A percentile compares a stretch with the other conserved stretches of the same genome.
These are phyloP conservation scores for Cercospora canescens DNA, from an alignment of 2,329 filamentous ascomycete species.

Conservation along the genomic window DNA sequence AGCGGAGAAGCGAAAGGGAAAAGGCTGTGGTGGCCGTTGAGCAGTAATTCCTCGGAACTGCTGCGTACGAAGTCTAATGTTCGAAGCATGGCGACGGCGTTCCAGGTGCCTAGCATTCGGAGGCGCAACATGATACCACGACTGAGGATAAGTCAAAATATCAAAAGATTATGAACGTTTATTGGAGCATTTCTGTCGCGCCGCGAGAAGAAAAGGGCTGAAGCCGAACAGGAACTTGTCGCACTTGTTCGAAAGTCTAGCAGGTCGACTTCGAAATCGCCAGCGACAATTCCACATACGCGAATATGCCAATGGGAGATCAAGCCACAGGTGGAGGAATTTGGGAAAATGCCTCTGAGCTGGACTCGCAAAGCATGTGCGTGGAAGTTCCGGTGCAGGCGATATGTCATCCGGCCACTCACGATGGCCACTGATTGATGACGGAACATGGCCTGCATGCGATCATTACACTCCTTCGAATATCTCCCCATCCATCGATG, in stretches of 20 bases:
- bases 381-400: background rate
- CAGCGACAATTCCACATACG: too few species aligned
- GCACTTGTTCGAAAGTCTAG: too few species aligned
- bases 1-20: slow-evolving; percentile 77
- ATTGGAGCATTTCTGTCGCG: too few species aligned
- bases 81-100: slow-evolving; percentile 19
- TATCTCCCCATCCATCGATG: background rate
- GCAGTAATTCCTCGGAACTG: slow-evolving; percentile 42
- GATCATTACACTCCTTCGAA: background rate
- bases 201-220: too few species aligned
- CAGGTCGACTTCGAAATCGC: too few species aligned
- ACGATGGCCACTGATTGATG: background rate
- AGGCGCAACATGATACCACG: slow-evolving; percentile 9
- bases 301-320: too few species aligned
- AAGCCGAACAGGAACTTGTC: too few species aligned
- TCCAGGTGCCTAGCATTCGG: slow-evolving; percentile 1
- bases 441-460: background rate
- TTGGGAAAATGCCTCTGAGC: background rate
- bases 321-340: background rate
- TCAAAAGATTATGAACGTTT: background rate
- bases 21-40: slow-evolving; percentile 81
- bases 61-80: background rate
- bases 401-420: background rate
- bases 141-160: background rate
- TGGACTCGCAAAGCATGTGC: background rate